Conservation (phyloP, 495 filamentous ascomycete species). For the Diplogelasinospora grovesii region DNA sequence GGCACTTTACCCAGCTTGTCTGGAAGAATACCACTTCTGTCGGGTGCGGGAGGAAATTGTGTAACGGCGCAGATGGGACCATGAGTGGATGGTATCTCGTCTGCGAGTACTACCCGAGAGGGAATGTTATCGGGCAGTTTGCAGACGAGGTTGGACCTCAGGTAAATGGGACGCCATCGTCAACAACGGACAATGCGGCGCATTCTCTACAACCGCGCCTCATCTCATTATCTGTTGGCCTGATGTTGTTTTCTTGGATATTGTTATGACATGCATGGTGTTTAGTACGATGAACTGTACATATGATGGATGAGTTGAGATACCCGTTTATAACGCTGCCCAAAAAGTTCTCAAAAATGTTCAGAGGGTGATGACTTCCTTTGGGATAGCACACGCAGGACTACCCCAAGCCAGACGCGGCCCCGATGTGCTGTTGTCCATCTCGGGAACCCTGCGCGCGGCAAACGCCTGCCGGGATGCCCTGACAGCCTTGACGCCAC, state of each 20-base stretch:
- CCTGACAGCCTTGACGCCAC: neutral
- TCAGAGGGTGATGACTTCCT: too few relatives aligned
- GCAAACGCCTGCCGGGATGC: neutral
- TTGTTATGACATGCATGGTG: neutral
- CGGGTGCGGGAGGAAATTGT: slow-evolving; percentile 61
- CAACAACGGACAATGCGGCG: too few relatives aligned
- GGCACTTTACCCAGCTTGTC: slow-evolving; percentile 80
- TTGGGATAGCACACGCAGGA: too few relatives aligned
- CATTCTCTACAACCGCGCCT: too few relatives aligned
- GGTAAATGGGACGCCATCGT: slow-evolving; percentile 13
- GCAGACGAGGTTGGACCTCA: slow-evolving; percentile 39
- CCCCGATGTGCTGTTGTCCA: too few relatives aligned
- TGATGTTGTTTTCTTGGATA: neutral
- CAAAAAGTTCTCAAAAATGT: too few relatives aligned
- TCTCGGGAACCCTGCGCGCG: too few relatives aligned
- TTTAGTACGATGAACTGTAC: neutral
- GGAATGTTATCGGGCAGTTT: slow-evolving; percentile 63
- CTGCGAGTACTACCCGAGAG: slow-evolving; percentile 71
- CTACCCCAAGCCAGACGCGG: too few relatives aligned
- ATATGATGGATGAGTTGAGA: neutral
- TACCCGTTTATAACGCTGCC: neutral
- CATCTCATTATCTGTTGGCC: too few relatives aligned
- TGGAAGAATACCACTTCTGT: slow-evolving; percentile 66
- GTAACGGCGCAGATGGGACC: slow-evolving; percentile 38
- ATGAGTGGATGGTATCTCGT: slow-evolving; percentile 76